Percentiles rank a stretch among this genome's conserved stretches.
Conservation (phyloP, 1,284 basidiomycete genomes). For the Melampsora occidentalis region DNA sequence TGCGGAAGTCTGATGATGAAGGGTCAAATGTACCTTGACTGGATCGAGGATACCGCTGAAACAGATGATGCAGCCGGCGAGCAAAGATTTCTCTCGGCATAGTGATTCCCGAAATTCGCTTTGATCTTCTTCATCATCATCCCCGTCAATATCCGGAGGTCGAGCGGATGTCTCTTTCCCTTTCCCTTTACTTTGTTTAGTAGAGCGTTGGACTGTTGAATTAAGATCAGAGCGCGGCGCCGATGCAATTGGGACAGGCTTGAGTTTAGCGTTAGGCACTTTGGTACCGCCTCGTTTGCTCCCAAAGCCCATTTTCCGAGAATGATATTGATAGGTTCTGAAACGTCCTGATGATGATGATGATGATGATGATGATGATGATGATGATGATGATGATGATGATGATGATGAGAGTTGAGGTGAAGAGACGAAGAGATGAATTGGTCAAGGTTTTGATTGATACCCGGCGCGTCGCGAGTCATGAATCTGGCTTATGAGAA, state of each 20-base stretch:
- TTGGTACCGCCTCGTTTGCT: constrained; percentile 42
- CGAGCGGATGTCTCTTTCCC: not conserved
- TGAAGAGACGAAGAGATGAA: too few species aligned
- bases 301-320: constrained; percentile 16
- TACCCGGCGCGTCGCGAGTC: too few species aligned
- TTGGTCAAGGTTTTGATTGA: too few species aligned
- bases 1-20: not conserved
- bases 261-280: constrained; percentile 31
- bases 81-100: constrained; percentile 28
- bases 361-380: too few species aligned
- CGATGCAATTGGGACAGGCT: constrained; percentile 15
- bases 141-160: constrained; percentile 1
- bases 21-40: constrained; percentile 9
- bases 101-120: constrained; percentile 29
- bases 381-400: too few species aligned
- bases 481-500: too few species aligned
- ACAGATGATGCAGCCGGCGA: constrained; percentile 33
- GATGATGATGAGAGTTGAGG: not conserved
- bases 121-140: constrained; percentile 34
- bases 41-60: constrained; percentile 36
- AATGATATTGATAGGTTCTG: not conserved
- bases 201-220: constrained; percentile 2
- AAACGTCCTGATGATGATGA: not conserved
- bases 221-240: not conserved
- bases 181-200: constrained; percentile 24